Conservation (phyloP, 1,284 basidiomycete species). For the Tilletia setariae region DNA sequence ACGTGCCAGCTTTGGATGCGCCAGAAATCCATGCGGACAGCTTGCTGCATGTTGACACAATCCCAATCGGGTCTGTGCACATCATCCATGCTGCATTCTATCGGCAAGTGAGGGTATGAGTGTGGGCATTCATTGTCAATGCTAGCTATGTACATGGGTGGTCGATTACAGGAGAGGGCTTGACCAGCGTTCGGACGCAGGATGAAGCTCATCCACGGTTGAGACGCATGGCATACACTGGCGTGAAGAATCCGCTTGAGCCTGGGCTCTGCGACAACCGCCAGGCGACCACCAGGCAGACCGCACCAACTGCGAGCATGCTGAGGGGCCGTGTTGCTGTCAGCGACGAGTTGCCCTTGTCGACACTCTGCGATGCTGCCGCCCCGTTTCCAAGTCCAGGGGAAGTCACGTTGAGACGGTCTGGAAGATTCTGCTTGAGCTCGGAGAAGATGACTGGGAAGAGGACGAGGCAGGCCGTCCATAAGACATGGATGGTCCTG, state of each 20-base stretch:
- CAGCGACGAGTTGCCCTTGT: neutral
- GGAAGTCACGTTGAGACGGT: neutral
- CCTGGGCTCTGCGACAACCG: neutral
- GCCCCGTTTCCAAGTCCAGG: neutral
- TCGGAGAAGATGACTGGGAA: constrained; percentile 52
- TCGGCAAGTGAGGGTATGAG: neutral
- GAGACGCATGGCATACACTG: neutral
- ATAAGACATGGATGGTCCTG: constrained; percentile 42
- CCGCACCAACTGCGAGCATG: constrained; percentile 2
- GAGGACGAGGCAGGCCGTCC: constrained; percentile 50
- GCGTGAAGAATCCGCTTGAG: neutral
- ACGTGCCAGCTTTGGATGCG: too few species aligned
- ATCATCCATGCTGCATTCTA: neutral
- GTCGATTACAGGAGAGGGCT: too few species aligned
- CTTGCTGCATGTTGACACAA: too few species aligned
- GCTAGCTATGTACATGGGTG: too few species aligned
- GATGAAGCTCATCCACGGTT: neutral
- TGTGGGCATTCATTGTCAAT: too few species aligned
- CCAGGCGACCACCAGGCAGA: constrained; percentile 3
- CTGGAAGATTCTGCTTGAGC: constrained; percentile 34
- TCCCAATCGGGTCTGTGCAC: too few species aligned
- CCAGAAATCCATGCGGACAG: neutral
- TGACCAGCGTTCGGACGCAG: neutral
- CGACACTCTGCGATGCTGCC: neutral
- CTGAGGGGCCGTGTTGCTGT: neutral